These are phyloP conservation scores for Hirschfeldia incana DNA, from an alignment of 345 rosid species.

Conservation along the genomic window DNA sequence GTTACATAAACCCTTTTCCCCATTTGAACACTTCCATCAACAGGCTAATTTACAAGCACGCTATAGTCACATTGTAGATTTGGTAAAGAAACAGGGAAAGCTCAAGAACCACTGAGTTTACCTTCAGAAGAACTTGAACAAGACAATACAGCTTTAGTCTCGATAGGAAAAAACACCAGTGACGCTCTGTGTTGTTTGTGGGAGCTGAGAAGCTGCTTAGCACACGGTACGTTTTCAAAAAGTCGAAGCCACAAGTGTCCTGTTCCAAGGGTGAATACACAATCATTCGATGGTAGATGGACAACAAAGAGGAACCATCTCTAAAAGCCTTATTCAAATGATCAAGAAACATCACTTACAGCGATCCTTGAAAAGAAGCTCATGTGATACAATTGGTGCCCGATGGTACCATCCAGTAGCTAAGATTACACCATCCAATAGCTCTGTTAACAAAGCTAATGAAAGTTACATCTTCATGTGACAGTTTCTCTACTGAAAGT, in stretches of 20 bases:
- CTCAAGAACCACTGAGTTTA: background rate
- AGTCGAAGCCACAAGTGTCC: background rate
- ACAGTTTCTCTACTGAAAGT: constrained; percentile 5
- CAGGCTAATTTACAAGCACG: background rate
- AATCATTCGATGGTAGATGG: background rate
- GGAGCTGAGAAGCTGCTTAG: background rate
- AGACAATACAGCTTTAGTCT: background rate
- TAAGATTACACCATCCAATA: constrained; percentile 5
- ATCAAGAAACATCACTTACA: constrained; percentile 13
- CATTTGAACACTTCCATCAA: background rate
- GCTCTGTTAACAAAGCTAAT: constrained; percentile 3
- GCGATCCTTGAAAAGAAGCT: background rate
- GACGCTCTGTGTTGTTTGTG: background rate
- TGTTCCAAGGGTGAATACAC: background rate
- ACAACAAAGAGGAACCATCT: background rate
- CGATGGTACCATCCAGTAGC: constrained; percentile 14
- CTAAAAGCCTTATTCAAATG: background rate
- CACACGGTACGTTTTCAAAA: background rate
- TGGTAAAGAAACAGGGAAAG: background rate
- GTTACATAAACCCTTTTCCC: background rate
- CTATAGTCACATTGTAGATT: background rate
- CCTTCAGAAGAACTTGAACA: background rate
- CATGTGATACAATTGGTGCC: background rate
- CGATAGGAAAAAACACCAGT: background rate
- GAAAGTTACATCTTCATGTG: constrained; percentile 15